These are phyloP conservation scores for Solanum ossicruentum DNA, from an alignment of 257 asterid species.

Conservation along the genomic window DNA sequence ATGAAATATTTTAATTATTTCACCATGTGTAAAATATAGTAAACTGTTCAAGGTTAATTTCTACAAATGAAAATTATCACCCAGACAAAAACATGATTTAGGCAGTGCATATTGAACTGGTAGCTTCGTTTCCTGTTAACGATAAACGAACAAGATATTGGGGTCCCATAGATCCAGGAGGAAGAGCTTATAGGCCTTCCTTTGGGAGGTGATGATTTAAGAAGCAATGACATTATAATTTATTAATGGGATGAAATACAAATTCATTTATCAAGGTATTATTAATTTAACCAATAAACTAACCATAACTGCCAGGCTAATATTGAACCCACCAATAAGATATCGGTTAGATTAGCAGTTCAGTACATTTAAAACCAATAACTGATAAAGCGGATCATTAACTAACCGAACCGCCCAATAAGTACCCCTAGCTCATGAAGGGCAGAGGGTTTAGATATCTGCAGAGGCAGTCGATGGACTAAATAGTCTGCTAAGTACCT, in stretches of 20 bases:
- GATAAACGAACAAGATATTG: slow-evolving; percentile 27
- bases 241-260: not conserved
- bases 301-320: not conserved
- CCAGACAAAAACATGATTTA: not conserved
- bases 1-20: slow-evolving; percentile 62
- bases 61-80: not conserved
- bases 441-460: not conserved
- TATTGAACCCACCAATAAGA: not conserved
- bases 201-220: not conserved
- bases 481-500: not conserved
- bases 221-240: not conserved
- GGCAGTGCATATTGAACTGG: not conserved
- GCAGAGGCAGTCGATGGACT: not conserved
- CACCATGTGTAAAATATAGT: slow-evolving; percentile 41
- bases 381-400: not conserved
- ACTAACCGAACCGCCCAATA: not conserved
- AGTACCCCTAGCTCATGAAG: not conserved
- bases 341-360: not conserved
- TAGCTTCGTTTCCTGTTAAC: slow-evolving; percentile 42
- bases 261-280: not conserved
- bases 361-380: not conserved
- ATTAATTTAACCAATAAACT: not conserved
- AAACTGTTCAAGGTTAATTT: no score
- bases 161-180: slow-evolving; percentile 92
- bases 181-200: slow-evolving; percentile 31